A percentile compares a stretch with the other conserved stretches of the same genome.
phyloP scores from a whole-genome alignment of 2,329 filamentous ascomycete species.

The Trichoderma sp. region DNA sequence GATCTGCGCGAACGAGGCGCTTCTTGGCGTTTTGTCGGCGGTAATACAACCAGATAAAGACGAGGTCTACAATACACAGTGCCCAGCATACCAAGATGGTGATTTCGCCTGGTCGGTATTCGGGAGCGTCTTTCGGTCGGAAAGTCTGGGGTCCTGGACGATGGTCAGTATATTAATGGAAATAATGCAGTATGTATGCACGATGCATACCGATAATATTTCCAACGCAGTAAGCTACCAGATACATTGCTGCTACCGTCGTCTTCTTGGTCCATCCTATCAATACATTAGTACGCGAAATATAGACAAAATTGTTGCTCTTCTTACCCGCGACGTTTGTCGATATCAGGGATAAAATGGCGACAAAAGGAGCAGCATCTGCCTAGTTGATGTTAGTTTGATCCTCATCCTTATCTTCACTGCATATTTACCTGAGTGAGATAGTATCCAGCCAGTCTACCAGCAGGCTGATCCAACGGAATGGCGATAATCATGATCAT shows the following conservation, averaged over 20 bases:
- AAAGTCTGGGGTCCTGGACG: slow-evolving; percentile 56
- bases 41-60: slow-evolving; percentile 66
- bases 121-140: slow-evolving; percentile 55
- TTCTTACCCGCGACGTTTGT: slow-evolving; percentile 40
- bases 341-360: slow-evolving; percentile 42
- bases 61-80: slow-evolving; percentile 54
- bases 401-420: slow-evolving; percentile 39
- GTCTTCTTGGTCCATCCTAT: slow-evolving; percentile 54
- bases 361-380: slow-evolving; percentile 33
- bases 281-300: background rate
- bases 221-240: slow-evolving; percentile 54
- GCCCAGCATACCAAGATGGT: slow-evolving; percentile 62
- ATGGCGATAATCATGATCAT: slow-evolving; percentile 28
- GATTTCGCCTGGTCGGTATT: slow-evolving; percentile 65
- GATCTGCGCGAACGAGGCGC: slow-evolving; percentile 50
- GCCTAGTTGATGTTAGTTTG: slow-evolving; percentile 6
- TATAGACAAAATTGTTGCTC: too few relatives aligned
- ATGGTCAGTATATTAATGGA: slow-evolving; percentile 23
- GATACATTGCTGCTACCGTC: slow-evolving; percentile 50
- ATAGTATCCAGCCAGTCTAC: slow-evolving; percentile 62
- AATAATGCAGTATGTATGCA: slow-evolving; percentile 12
- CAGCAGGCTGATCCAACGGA: slow-evolving; percentile 50
- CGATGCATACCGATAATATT: slow-evolving; percentile 55
- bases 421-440: slow-evolving; percentile 42
- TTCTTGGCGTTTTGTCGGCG: slow-evolving; percentile 61